Base-by-base conservation (phyloP, 768 basidiomycete genomes). In the Hortiboletus flavorubellus region DNA sequence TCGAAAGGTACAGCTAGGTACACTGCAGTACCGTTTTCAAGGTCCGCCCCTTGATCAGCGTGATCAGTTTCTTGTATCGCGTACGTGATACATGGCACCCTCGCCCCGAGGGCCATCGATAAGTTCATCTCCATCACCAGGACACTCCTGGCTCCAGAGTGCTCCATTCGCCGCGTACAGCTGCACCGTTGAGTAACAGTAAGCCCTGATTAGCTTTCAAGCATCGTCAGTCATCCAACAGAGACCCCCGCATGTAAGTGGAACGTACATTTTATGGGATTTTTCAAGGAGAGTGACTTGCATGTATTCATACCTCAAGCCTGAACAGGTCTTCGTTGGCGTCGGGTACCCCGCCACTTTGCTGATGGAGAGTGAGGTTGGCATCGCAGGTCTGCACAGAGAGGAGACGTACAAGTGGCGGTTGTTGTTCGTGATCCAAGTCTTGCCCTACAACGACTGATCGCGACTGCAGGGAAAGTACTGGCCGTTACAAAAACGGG, bases 151-250 rank as follows among this genome's bases (percentile, higher is more conserved):
- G 49, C 82, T 80, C 60, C 21, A 21, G 21, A 21, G 1, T 82
- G 80, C 49, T 81, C 78, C 10, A 80, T 73, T 26, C 80, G 77
- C 10, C 81, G 68, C 0, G 79, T 81, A 8, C 81, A 80, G 42
- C 76, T 79, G 65, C 81, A 82, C 61, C 81, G 81, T 16, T 82
- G 62, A n/a, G 80, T 81, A 33, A 80, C 75, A 0, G 80, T 80
- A 8, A 81, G 72, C 59, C 80, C 76, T 4, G 58, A 55, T 68
- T 81, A 80, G 4, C 79, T 79, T 52, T 46, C 3, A n/a, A 30
- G 35, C 29, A 9, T 12, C 6, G 15, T 49, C 38, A 45, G 9
- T 15, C 38, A 21, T 43, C 30, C 12, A 3, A 21, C 23, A 9
- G 34, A 26, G 23, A 21, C 1, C 31, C 30, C 18, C 5, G 18